A percentile compares a stretch with the other conserved stretches of the same genome.
Evolutionary conservation across 768 basidiomycete species (phyloP).

Genomic region (Steccherinum ochraceum): DNA sequence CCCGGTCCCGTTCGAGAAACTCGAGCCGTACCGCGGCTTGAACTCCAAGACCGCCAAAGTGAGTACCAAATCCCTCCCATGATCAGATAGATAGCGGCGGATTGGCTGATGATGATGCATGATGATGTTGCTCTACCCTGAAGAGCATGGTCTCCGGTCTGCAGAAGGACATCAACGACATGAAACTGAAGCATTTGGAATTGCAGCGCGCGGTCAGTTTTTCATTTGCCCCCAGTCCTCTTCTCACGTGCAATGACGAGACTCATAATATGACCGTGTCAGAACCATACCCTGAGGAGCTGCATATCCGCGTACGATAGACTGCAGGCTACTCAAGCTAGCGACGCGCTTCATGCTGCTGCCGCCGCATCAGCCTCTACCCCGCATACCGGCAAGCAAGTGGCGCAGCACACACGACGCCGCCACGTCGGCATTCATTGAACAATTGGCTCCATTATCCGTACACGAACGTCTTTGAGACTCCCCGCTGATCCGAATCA

Average conservation of each 20-base stretch:
- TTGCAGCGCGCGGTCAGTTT: conserved; percentile 58
- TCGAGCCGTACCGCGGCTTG: conserved; percentile 62
- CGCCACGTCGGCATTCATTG: background rate
- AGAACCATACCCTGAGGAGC: background rate
- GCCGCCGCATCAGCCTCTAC: background rate
- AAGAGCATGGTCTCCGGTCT: conserved; percentile 73
- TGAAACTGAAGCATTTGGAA: conserved; percentile 60
- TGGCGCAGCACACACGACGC: background rate
- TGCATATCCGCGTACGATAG: background rate
- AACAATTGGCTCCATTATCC: too few species aligned
- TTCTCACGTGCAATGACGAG: too few species aligned
- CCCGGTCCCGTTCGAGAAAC: conserved; percentile 48
- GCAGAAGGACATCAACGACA: conserved; percentile 54
- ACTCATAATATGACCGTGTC: background rate
- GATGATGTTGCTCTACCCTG: background rate
- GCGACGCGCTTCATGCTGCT: background rate
- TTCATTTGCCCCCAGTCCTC: background rate
- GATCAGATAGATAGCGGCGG: background rate
- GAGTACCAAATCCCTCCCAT: conserved; percentile 2
- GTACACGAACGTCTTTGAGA: too few species aligned
- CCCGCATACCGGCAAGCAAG: background rate
- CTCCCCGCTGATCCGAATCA: too few species aligned
- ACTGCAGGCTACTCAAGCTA: background rate
- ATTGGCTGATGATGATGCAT: background rate
- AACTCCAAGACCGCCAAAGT: conserved; percentile 77